These are phyloP conservation scores for Penium margaritaceum DNA, from an alignment of 139 green algal species.

Conservation along the genomic window DNA sequence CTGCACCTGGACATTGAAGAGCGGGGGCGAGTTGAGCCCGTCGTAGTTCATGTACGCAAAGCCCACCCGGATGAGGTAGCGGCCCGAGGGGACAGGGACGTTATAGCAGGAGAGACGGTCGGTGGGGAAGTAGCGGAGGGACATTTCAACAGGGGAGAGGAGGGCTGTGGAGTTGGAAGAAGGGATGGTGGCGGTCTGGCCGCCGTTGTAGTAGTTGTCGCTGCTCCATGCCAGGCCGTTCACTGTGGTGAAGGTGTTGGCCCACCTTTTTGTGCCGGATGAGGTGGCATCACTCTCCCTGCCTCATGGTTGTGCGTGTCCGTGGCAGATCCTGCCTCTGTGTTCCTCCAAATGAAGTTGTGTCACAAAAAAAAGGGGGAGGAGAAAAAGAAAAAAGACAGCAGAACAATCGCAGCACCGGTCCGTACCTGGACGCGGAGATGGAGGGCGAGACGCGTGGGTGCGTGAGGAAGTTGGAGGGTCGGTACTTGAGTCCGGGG, in stretches of 20 bases:
- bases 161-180: neutral
- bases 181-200: neutral
- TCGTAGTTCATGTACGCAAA: slow-evolving; percentile 28
- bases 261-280: no score
- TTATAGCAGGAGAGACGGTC: slow-evolving; percentile 4
- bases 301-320: no score
- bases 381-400: no score
- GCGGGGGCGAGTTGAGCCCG: neutral
- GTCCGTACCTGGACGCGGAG: slow-evolving; percentile 1
- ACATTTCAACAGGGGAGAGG: neutral
- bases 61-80: slow-evolving; percentile 19
- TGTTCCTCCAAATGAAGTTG: no score
- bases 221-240: slow-evolving; percentile 12
- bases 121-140: slow-evolving; percentile 4
- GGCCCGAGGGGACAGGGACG: slow-evolving; percentile 1
- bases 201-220: slow-evolving; percentile 13
- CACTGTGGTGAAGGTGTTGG: neutral
- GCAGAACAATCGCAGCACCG: no score
- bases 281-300: no score
- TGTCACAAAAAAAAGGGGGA: no score
- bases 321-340: no score
- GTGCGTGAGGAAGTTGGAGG: slow-evolving; percentile 9
- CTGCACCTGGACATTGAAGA: slow-evolving; percentile 15
- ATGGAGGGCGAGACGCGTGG: slow-evolving; percentile 1
- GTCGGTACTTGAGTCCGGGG: neutral